A percentile compares a stretch with the other conserved stretches of the same genome.
These are phyloP conservation scores for Phialophora expanda DNA, from an alignment of 2,329 filamentous ascomycete genomes.

Conservation along the genomic window DNA sequence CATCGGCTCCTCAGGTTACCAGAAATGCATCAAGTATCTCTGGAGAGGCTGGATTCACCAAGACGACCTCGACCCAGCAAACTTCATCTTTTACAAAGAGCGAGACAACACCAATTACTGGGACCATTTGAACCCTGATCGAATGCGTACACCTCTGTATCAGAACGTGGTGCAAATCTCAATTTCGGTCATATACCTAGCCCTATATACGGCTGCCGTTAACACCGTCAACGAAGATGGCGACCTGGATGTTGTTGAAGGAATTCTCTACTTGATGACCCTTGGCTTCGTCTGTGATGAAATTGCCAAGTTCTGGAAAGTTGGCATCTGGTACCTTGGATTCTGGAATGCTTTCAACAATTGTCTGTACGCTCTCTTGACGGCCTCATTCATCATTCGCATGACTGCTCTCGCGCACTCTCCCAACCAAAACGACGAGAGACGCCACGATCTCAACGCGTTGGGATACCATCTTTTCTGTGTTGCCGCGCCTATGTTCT, in stretches of 20 bases:
- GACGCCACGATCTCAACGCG: constrained; percentile 70
- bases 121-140: constrained; percentile 87
- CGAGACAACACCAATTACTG: constrained; percentile 79
- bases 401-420: constrained; percentile 75
- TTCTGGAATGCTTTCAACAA: constrained; percentile 98
- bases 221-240: constrained; percentile 89
- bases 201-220: constrained; percentile 85
- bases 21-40: constrained; percentile 90
- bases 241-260: constrained; percentile 82
- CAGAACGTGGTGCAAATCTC: constrained; percentile 89
- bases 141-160: constrained; percentile 89
- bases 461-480: constrained; percentile 94
- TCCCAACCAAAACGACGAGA: constrained; percentile 52
- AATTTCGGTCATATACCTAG: constrained; percentile 81
- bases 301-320: constrained; percentile 86
- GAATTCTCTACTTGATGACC: constrained; percentile 87
- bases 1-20: constrained; percentile 91
- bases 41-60: constrained; percentile 98
- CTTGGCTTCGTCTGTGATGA: constrained; percentile 90
- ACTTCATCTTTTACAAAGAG: constrained; percentile 84
- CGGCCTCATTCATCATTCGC: constrained; percentile 77
- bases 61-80: constrained; percentile 86
- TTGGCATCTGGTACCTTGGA: constrained; percentile 85
- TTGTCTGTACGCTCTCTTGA: constrained; percentile 77
- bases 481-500: constrained; percentile 95